phyloP scores from a whole-genome alignment of 164 flowering plant species.

The Annona cherimola region DNA sequence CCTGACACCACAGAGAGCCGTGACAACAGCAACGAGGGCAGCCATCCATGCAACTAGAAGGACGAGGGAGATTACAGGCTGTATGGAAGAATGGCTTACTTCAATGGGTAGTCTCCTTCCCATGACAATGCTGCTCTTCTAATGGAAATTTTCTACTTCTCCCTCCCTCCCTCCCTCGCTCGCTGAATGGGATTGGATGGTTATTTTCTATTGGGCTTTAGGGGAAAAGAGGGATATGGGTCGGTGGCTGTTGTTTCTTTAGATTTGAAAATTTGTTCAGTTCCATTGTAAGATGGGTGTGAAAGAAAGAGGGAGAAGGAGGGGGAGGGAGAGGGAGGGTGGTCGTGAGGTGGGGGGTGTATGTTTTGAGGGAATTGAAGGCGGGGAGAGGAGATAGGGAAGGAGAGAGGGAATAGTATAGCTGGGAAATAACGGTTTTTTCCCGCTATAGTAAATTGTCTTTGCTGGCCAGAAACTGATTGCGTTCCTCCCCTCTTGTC shows the following conservation, averaged over 20 bases:
- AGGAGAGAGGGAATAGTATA: background rate
- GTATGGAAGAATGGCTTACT: slow-evolving; percentile 3
- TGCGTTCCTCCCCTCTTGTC: background rate
- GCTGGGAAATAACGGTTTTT: background rate
- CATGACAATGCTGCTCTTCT: slow-evolving; percentile 10
- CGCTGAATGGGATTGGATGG: background rate
- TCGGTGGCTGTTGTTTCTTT: background rate
- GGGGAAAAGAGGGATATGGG: background rate
- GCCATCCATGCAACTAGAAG: slow-evolving; percentile 22
- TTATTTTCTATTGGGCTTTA: background rate
- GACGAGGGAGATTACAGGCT: slow-evolving; percentile 18
- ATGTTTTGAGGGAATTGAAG: background rate
- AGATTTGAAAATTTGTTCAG: slow-evolving; percentile 11
- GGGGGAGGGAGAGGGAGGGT: background rate
- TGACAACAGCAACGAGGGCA: slow-evolving; percentile 23
- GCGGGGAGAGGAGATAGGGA: slow-evolving; percentile 1
- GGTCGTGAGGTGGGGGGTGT: background rate
- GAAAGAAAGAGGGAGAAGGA: background rate
- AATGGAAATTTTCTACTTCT: background rate
- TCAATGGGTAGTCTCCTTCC: slow-evolving; percentile 30
- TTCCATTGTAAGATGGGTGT: background rate
- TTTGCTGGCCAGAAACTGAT: background rate
- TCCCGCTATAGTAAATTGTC: background rate
- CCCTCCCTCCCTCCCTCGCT: no score
- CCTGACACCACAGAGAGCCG: slow-evolving; percentile 20